Base-by-base conservation (phyloP, 768 basidiomycete species). In the Podaxis pistillaris region DNA sequence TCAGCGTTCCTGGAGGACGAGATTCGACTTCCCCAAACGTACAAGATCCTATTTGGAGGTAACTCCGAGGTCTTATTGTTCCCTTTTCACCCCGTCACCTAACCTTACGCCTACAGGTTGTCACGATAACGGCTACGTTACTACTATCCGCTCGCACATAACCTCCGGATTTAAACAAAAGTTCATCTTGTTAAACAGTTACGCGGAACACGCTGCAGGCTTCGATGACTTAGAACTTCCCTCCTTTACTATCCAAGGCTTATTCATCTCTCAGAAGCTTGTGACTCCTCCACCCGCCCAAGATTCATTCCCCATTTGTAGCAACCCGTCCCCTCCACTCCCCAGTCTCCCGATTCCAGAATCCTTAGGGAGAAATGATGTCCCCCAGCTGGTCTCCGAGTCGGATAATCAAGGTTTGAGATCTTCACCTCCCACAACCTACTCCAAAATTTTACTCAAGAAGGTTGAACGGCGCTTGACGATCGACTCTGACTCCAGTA, bases 41-140 rank as follows among this genome's bases (percentile, higher is more conserved):
- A 76, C 66, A 87, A 84, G 74, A 78, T 91, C 68, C 75, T 90
- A 65, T 89, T 90, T 67, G 88, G 86, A 69, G 89, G 89, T 83
- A 64, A 63, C 30, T 64, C 22, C 9, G 24, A 50, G 24, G 68
- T 71, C 65, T 44, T 24, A 24, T 46, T 41, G 41, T 40, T 28
- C 19, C 4, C 9, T 3, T 8, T 24, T 57, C 60, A 13, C n/a
- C 38, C 15, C 65, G 22, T 63, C 13, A 37, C 56, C n/a, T 63
- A 56, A 60, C 22, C 6, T 60, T 53, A 12, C 3, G 24, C 51
- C 57, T 37, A 33, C 65, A 89, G 88, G 87, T 64, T 86, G 85
- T 68, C 89, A 90, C 70, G 89, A 90, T 73, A 85, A 85, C 74
- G 88, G 89, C 66, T 90, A 91, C 74, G 79, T 83, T 55, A 80